A percentile compares a stretch with the other conserved stretches of the same genome.
Evolutionary conservation across 768 basidiomycete species (phyloP).

Genomic region (Mycena sanguinolenta): DNA sequence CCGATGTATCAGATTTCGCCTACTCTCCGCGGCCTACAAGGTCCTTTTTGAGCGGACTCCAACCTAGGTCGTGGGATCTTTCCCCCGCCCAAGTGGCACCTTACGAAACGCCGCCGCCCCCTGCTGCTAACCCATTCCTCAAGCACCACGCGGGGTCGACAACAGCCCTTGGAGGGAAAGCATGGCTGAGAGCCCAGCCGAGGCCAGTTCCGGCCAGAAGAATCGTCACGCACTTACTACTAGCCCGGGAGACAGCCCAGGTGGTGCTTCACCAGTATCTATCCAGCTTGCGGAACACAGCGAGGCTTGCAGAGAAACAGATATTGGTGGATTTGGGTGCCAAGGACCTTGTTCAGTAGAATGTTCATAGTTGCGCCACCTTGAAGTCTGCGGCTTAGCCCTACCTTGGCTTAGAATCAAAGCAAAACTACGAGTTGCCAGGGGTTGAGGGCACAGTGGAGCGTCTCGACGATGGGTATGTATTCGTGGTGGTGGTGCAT

Average conservation of each 20-base stretch:
- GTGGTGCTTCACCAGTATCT: conserved; percentile 4
- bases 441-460: too few relatives aligned
- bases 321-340: conserved; percentile 13
- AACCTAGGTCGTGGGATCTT: conserved; percentile 41
- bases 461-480: too few relatives aligned
- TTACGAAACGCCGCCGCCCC: conserved; percentile 56
- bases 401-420: too few relatives aligned
- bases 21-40: conserved; percentile 54
- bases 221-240: conserved; percentile 48
- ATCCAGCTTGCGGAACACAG: not conserved
- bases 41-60: conserved; percentile 51
- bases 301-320: not conserved
- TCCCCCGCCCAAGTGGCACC: conserved; percentile 42
- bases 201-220: conserved; percentile 40
- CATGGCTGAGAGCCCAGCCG: conserved; percentile 35
- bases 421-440: too few relatives aligned
- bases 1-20: conserved; percentile 44
- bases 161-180: conserved; percentile 30
- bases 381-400: too few relatives aligned
- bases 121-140: conserved; percentile 59
- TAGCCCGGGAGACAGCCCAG: conserved; percentile 44
- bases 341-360: not conserved
- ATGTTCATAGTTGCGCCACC: too few relatives aligned
- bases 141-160: conserved; percentile 40
- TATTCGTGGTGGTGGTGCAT: not conserved